Base-by-base conservation (phyloP, 177 flowering plant species). In the Vitis hybrid region DNA sequence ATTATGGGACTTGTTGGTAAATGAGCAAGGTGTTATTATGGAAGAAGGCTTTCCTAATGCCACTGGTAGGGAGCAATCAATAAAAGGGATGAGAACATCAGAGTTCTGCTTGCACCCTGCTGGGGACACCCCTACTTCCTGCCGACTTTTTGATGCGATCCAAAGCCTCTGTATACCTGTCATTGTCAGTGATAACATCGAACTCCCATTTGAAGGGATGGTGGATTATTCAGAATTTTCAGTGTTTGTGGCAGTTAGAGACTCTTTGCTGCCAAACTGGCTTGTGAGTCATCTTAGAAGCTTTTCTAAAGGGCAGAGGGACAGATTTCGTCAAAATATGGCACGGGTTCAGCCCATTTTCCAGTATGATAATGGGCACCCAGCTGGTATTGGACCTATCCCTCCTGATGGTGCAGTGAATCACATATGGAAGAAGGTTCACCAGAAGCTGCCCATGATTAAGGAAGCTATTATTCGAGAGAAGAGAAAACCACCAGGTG, bases 1-100 rank as follows among this genome's bases (percentile, higher is more conserved):
- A 64, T 69, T 94, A 69, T 94, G 97, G 98, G 94, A 93, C 69
- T 71, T 93, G 69, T 69, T 94, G 79, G 81, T 79, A 63, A 68
- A 87, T 68, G 90, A 86, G 65, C 89, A 88, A 7, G 87, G 81
- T 62, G 87, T 94, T 21, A 63, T 89, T 3, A 89, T 94, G 88
- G 98, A 94, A 79, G 97, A 94, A 88, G 98, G 98, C 55, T 94
- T 94, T 76, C 98, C 98, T 14, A 92, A 94, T 81, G 97, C 94
- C 59, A 94, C 97, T 57, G 98, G 98, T 2, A 87, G 74, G 67
- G 93, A 91, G 76, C 97, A 90, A 64, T 92, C 98, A 14, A 88
- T 94, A 61, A 89, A 72, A 71, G 98, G 98, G 64, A 94, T 94
- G 99, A 78, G 89, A 74, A 70, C 84, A 52, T 94, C 99, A 1